Conservation (phyloP, 768 basidiomycete genomes). For the Mycena maculata region DNA sequence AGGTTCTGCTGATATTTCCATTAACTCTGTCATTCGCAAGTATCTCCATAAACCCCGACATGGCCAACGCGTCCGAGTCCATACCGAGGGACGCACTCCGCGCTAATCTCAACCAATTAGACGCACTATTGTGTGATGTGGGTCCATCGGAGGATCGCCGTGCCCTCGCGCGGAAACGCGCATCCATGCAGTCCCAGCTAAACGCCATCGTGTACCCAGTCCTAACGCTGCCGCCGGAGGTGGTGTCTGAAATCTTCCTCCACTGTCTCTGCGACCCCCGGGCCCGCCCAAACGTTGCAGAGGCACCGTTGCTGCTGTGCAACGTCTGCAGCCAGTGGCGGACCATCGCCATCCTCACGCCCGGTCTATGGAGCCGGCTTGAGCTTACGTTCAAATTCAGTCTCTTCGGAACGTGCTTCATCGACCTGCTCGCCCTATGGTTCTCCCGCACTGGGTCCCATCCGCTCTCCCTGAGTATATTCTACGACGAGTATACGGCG, state of each 20-base stretch:
- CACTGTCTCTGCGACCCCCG: neutral
- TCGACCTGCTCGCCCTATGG: conserved; percentile 15
- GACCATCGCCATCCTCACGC: conserved; percentile 5
- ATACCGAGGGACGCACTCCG: conserved; percentile 1
- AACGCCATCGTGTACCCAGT: conserved; percentile 8
- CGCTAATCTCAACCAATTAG: neutral
- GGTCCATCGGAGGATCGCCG: conserved; percentile 8
- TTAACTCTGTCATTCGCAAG: neutral
- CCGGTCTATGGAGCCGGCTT: conserved; percentile 8
- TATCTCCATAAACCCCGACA: neutral
- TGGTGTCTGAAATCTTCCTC: conserved; percentile 15
- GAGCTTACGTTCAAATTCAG: conserved; percentile 12
- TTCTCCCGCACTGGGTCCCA: conserved; percentile 16
- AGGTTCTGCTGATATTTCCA: neutral
- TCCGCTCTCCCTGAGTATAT: conserved; percentile 14
- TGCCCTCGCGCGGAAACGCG: neutral
- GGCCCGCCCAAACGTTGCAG: conserved; percentile 9
- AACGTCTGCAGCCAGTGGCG: conserved; percentile 14
- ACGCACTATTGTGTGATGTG: conserved; percentile 2
- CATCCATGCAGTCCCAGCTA: conserved; percentile 9
- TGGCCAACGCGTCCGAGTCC: neutral
- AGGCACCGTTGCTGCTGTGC: conserved; percentile 14
- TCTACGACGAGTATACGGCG: conserved; percentile 17
- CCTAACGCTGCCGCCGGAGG: conserved; percentile 11
- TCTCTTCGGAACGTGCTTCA: conserved; percentile 11